Evolutionary conservation across 139 green algal species (phyloP), one percentile per base, ranked within the genome.

Genomic region (Edaphochlamys debaryana): DNA sequence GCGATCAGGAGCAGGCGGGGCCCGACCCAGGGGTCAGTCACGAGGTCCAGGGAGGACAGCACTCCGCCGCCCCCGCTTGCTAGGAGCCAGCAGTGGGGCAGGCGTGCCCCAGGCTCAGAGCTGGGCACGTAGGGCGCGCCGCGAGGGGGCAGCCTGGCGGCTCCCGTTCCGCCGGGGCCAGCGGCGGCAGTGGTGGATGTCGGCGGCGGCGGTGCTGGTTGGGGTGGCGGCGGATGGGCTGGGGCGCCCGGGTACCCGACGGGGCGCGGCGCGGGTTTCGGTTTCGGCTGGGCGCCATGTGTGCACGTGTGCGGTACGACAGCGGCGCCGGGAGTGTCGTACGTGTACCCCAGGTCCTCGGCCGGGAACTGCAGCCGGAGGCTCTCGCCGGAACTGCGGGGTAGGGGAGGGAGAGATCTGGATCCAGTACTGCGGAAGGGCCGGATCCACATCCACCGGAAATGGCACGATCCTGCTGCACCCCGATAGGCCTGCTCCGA

Each of bases 301-400:
- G n/a, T n/a, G n/a, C n/a, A n/a, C n/a, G 34, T 25, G 3, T 48
- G 30, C 36, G 73, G 50, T 72, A 63, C 79, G 20, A 82, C 76
- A 4, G 48, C 74, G 19, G 76, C 62, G 22, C 82, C 87, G 2
- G 56, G 56, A 6, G 56, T 71, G 34, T 40, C 68, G 86, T 98
- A 99, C 15, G 86, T 36, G 79, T 95, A 98, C 0, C 96, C 96
- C 9, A 99, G 86, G 88, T 99, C 96, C 68, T 99, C 94, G 11
- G 84, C 87, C 0, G 96, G 96, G 79, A 96, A 99, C 77, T 98
- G 95, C 82, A 99, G 93, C 70, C 92, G 89, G 68, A 99, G 91
- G 30, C 89, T 95, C 45, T 91, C 56, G 30, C 95, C 96, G 9
- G 87, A 69, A 76, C 56, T 84, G 69, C 22, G 68, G 63, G 34